Conservation (phyloP, 306 rosid species). For the Quercus agrifolia region DNA sequence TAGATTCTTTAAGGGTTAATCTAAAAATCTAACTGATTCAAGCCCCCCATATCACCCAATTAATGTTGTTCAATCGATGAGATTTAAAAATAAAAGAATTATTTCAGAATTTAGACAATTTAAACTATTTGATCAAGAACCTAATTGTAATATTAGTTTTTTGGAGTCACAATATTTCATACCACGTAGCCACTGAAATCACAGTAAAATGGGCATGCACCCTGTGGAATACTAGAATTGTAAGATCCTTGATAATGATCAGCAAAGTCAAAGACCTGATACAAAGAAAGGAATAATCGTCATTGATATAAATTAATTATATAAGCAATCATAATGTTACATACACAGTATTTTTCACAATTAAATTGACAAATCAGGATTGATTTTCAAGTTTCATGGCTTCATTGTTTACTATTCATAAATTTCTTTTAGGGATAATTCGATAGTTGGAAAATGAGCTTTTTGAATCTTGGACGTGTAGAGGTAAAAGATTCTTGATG, state of each 20-base stretch:
- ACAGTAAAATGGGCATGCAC: conserved; percentile 50
- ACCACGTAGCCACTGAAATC: conserved; percentile 42
- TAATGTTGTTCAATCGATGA: background rate
- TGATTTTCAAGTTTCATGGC: no score
- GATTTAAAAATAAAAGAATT: background rate
- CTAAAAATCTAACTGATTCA: background rate
- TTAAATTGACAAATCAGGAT: background rate
- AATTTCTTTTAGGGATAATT: no score
- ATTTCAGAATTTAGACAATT: background rate
- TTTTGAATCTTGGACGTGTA: no score
- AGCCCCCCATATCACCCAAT: background rate
- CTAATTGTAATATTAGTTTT: background rate
- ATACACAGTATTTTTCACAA: no score
- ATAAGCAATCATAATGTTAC: no score
- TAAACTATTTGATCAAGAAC: background rate
- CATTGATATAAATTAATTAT: background rate
- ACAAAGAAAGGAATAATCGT: background rate
- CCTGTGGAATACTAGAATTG: conserved; percentile 18
- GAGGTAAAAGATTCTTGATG: no score
- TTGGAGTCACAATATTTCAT: background rate
- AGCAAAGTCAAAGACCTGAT: conserved; percentile 47
- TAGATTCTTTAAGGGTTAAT: background rate
- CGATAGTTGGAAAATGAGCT: no score
- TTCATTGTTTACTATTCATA: no score
- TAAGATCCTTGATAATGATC: conserved; percentile 42